A percentile compares a stretch with the other conserved stretches of the same genome.
phyloP scores from a whole-genome alignment of 108 stramenopile species.

The Fragilaria radians region DNA sequence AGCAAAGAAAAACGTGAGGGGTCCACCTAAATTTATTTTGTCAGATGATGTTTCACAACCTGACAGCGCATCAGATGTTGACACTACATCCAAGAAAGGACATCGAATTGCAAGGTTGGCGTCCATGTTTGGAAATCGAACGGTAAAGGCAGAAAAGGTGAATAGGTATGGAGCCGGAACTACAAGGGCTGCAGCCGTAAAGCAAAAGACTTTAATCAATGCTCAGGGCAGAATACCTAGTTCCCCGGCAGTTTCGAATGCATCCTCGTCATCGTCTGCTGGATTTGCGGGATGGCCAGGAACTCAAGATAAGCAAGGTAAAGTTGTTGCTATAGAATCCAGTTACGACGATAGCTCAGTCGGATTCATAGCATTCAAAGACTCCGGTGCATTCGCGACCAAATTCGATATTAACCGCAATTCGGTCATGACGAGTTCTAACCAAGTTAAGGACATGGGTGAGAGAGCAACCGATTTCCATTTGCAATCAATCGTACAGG shows the following conservation, averaged over 20 bases:
- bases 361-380: slow-evolving; percentile 1
- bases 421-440: too few species aligned
- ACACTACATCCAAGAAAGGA: neutral
- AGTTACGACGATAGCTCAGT: slow-evolving; percentile 52
- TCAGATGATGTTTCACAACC: neutral
- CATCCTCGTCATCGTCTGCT: slow-evolving; percentile 17
- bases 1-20: neutral
- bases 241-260: slow-evolving; percentile 13
- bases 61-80: neutral
- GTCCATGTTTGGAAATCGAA: slow-evolving; percentile 31
- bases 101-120: slow-evolving; percentile 27
- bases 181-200: neutral
- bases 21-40: neutral
- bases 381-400: neutral
- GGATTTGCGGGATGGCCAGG: slow-evolving; percentile 71
- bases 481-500: too few species aligned
- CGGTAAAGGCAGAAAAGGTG: neutral
- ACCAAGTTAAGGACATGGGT: too few species aligned
- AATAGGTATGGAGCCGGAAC: neutral
- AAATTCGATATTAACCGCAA: too few species aligned
- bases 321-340: slow-evolving; percentile 35
- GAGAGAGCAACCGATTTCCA: slow-evolving; percentile 3
- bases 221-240: neutral
- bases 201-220: neutral
- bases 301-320: slow-evolving; percentile 60